These are phyloP conservation scores for Butyriboletus loyo DNA, from an alignment of 768 basidiomycete genomes.

Conservation along the genomic window DNA sequence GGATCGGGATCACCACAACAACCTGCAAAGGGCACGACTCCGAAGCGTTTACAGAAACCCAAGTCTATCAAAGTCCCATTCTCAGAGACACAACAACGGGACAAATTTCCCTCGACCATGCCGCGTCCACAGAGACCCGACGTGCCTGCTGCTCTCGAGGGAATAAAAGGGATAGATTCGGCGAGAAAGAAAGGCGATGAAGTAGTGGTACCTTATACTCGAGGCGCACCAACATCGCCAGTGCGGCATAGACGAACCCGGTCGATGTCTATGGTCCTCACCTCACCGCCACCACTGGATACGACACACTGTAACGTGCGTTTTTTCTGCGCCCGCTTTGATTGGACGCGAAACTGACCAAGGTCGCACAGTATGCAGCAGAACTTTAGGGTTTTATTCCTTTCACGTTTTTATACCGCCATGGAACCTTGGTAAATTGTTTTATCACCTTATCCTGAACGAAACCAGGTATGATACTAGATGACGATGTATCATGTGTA, in stretches of 20 bases:
- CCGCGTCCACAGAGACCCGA: background rate
- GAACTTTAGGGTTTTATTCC: constrained; percentile 17
- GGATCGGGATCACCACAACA: too few species aligned
- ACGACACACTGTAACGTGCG: constrained; percentile 15
- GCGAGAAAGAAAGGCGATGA: background rate
- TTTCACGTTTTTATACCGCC: constrained; percentile 1
- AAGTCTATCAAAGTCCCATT: constrained; percentile 4
- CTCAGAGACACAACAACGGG: background rate
- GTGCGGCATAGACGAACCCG: constrained; percentile 27
- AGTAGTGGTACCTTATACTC: background rate
- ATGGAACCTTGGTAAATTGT: constrained; percentile 6
- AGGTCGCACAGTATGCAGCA: constrained; percentile 19
- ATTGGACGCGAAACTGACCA: background rate
- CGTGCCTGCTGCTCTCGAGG: background rate
- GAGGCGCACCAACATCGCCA: constrained; percentile 4
- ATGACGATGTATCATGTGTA: constrained; percentile 14
- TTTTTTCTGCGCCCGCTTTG: background rate
- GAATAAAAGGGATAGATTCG: background rate
- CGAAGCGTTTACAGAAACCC: constrained; percentile 8
- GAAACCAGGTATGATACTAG: constrained; percentile 1
- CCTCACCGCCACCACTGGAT: constrained; percentile 13
- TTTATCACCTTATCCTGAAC: background rate
- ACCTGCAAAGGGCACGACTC: background rate
- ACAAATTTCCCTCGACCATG: background rate
- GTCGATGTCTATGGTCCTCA: constrained; percentile 26